Conservation (phyloP, 1,284 basidiomycete species). For the Meripilus lineatus region DNA sequence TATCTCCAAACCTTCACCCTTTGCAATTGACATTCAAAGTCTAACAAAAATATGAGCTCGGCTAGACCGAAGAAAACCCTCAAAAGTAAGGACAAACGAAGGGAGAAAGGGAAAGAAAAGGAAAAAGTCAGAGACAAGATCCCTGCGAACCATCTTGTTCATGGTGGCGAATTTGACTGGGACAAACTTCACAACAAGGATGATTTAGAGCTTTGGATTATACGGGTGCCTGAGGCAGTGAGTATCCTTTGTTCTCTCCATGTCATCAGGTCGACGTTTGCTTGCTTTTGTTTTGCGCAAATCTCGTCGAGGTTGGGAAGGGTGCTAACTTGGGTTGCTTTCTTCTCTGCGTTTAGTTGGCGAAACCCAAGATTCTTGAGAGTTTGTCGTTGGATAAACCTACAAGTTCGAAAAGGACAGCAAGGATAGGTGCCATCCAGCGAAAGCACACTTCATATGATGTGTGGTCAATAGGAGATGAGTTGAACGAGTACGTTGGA, state of each 20-base stretch:
- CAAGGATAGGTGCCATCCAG: slow-evolving; percentile 41
- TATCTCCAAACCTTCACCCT: too few relatives aligned
- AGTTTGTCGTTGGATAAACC: slow-evolving; percentile 43
- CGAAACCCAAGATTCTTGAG: slow-evolving; percentile 60
- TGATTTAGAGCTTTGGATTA: slow-evolving; percentile 61
- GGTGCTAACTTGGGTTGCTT: slow-evolving; percentile 2
- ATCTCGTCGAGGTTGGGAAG: too few relatives aligned
- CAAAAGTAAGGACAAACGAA: too few relatives aligned
- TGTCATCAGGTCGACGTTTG: background rate
- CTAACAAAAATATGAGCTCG: too few relatives aligned
- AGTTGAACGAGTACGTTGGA: slow-evolving; percentile 33
- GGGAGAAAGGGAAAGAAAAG: too few relatives aligned
- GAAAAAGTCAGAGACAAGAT: too few relatives aligned
- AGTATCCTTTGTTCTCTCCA: slow-evolving; percentile 23
- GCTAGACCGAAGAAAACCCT: too few relatives aligned
- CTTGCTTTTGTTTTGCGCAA: slow-evolving; percentile 1
- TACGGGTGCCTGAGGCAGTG: slow-evolving; percentile 64
- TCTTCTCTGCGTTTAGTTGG: slow-evolving; percentile 31
- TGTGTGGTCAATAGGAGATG: slow-evolving; percentile 53
- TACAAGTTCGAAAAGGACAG: slow-evolving; percentile 28
- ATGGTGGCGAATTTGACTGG: slow-evolving; percentile 62
- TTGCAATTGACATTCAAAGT: too few relatives aligned
- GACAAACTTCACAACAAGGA: slow-evolving; percentile 45
- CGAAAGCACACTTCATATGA: slow-evolving; percentile 55
- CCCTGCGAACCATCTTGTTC: slow-evolving; percentile 39